Base-by-base conservation (phyloP, 2,329 filamentous ascomycete species). In the Ophiocordyceps camponoti-floridani region DNA sequence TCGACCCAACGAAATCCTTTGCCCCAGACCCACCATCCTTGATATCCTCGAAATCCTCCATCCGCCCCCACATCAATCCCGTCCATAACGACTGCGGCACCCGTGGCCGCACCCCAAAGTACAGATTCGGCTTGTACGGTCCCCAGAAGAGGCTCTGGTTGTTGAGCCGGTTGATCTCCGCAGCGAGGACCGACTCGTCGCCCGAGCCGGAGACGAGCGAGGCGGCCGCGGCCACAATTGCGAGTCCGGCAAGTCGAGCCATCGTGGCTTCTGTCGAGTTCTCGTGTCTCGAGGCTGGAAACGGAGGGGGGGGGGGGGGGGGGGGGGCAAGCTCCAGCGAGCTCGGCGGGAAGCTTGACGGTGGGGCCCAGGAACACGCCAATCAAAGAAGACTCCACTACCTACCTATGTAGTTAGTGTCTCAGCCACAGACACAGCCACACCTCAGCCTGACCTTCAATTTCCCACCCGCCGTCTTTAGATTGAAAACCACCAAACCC, bases 71-170 rank as follows among this genome's bases (percentile, higher is more conserved):
- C 67, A 96, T 76, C 58, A 98, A 68, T 1, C 84, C 87, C 2
- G 84, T 79, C 62, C 81, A 77, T 52, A 96, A 61, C 54, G 84
- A 88, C 58, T 88, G 79, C 0, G 88, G 82, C 43, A 89, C 70
- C 47, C 87, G 75, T 41, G 89, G 85, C 18, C 85, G 75, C 33
- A 94, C 75, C 2, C 89, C 89, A 67, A 96, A 96, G 63, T 95
- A 96, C 41, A 96, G 64, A 56, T 95, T 95, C 0, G 89, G 83
- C 53, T 85, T 77, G 65, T 96, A 98, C 1, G 91, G 86, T 0
- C 91, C 91, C 91, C 91, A 98, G 67, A 96, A 71, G 53, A 98
- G 70, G 56, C 82, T 89, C 56, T 93, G 74, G 62, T 96, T 94
- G 56, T 75, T 76, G 49, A 68, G 58, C 13, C 69, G 69, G 31